Evolutionary conservation across 192 early-diverging fungal genomes (phyloP).

Genomic region (Linnemannia hyalina): DNA sequence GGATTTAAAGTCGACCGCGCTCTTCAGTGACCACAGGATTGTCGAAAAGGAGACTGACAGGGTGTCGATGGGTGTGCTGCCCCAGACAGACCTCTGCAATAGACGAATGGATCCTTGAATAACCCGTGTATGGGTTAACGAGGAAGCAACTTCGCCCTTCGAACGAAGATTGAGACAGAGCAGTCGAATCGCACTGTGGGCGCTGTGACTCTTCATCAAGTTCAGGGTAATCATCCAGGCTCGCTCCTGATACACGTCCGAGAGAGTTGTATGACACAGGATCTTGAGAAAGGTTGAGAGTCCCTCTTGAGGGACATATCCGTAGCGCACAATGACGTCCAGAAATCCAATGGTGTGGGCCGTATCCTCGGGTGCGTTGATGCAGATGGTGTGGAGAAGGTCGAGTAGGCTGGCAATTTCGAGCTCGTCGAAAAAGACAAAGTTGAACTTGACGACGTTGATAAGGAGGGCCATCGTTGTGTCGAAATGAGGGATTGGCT

Average conservation of each 20-base stretch:
- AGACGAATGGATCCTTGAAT: conserved; percentile 70
- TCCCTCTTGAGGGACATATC: conserved; percentile 63
- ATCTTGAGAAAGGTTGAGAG: conserved; percentile 64
- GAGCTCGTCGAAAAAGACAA: conserved; percentile 67
- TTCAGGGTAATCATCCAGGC: conserved; percentile 74
- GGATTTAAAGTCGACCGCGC: conserved; percentile 35
- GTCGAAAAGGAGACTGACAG: conserved; percentile 55
- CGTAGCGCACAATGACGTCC: conserved; percentile 69
- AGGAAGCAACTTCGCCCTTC: conserved; percentile 26
- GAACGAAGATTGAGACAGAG: conserved; percentile 68
- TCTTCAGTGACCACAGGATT: conserved; percentile 53
- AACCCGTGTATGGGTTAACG: conserved; percentile 25
- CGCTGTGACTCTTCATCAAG: conserved; percentile 73
- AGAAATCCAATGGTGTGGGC: conserved; percentile 60
- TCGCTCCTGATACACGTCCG: conserved; percentile 48
- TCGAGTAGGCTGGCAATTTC: conserved; percentile 64
- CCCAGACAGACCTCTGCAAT: conserved; percentile 71
- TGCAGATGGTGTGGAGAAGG: conserved; percentile 60
- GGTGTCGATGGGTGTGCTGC: conserved; percentile 53
- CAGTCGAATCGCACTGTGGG: conserved; percentile 66
- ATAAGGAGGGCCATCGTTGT: conserved; percentile 63
- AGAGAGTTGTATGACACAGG: conserved; percentile 59
- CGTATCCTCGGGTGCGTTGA: conserved; percentile 59
- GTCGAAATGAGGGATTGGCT: conserved; percentile 59
- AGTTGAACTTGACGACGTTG: conserved; percentile 67